A percentile compares a stretch with the other conserved stretches of the same genome.
These are phyloP conservation scores for Fermentozyma sake DNA, from an alignment of 1,139 yeast genomes.

Conservation along the genomic window DNA sequence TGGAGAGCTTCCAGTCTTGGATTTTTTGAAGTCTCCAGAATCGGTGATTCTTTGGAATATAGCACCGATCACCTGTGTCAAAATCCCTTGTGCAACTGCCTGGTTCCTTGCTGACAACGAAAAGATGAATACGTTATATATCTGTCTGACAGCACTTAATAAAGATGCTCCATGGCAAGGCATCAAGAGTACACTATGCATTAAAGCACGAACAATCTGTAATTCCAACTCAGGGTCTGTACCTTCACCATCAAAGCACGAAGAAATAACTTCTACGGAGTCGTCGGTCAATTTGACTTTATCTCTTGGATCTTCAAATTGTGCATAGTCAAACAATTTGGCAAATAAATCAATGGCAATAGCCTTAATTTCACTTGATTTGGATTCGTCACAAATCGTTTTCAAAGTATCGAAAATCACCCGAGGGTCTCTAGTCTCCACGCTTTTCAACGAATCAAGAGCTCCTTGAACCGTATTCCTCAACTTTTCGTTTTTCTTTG, in stretches of 20 bases:
- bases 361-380: slow-evolving; percentile 28
- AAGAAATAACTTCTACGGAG: slow-evolving; percentile 79
- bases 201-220: slow-evolving; percentile 87
- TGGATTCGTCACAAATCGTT: slow-evolving; percentile 31
- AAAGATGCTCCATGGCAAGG: slow-evolving; percentile 90
- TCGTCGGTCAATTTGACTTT: slow-evolving; percentile 68
- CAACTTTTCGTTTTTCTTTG: slow-evolving; percentile 35
- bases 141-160: slow-evolving; percentile 86
- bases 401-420: slow-evolving; percentile 38
- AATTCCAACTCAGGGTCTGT: slow-evolving; percentile 86
- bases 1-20: slow-evolving; percentile 17
- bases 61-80: slow-evolving; percentile 84
- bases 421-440: slow-evolving; percentile 29
- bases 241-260: slow-evolving; percentile 87
- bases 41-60: slow-evolving; percentile 72
- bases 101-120: slow-evolving; percentile 82
- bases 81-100: slow-evolving; percentile 90
- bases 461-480: slow-evolving; percentile 32
- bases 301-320: slow-evolving; percentile 33
- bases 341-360: slow-evolving; percentile 44
- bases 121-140: slow-evolving; percentile 85
- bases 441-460: slow-evolving; percentile 28
- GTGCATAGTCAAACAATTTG: slow-evolving; percentile 41
- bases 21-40: slow-evolving; percentile 14
- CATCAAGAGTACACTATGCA: slow-evolving; percentile 78